Evolutionary conservation across 2,329 filamentous ascomycete genomes (phyloP), one percentile per base, ranked within the genome.

Genomic region (Ophidiomyces ophidiicola): DNA sequence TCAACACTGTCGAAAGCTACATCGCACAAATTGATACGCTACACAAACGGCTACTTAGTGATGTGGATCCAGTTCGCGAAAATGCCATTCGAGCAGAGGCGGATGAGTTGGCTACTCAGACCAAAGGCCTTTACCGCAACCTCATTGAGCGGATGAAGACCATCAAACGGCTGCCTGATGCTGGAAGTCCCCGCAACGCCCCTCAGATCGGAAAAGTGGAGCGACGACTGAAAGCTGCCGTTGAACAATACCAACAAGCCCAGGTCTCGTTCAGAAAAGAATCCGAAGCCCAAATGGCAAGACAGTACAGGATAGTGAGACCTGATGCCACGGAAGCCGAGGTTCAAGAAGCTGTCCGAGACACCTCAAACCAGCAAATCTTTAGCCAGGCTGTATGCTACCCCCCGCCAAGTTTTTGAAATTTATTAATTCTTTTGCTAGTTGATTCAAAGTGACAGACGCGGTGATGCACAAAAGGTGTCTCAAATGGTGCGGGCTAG

Each of bases 231-330:
- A 87, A 88, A 67, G 68, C 72, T 31, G 82, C 83, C 44, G 88
- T 94, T 59, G 75, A 82, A 50, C 67, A 76, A 45, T 94, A 87
- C 67, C 84, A 90, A 62, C 71, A 76, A 48, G 70, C 84, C 40
- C 87, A 96, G 61, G 75, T 75, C 1, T 72, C 78, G 15, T 94
- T 87, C 70, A 76, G 81, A 56, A 81, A 82, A 61, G 78, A 80
- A 50, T 76, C 84, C 21, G 74, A 83, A 57, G 81, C 85, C 35
- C 84, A 92, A 61, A 82, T 92, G 65, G 81, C 78, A 48, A 76
- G 90, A 40, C 86, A 94, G 59, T 94, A 92, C 63, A 75, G 82
- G 43, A 94, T 96, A 56, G 87, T 90, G 40, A 74, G 78, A 47
- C 83, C 86, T 15, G 78, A 93, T 42, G 84, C 84, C 2, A 73